These are phyloP conservation scores for Apiotrichum gracile DNA, from an alignment of 1,284 basidiomycete species.

Conservation along the genomic window DNA sequence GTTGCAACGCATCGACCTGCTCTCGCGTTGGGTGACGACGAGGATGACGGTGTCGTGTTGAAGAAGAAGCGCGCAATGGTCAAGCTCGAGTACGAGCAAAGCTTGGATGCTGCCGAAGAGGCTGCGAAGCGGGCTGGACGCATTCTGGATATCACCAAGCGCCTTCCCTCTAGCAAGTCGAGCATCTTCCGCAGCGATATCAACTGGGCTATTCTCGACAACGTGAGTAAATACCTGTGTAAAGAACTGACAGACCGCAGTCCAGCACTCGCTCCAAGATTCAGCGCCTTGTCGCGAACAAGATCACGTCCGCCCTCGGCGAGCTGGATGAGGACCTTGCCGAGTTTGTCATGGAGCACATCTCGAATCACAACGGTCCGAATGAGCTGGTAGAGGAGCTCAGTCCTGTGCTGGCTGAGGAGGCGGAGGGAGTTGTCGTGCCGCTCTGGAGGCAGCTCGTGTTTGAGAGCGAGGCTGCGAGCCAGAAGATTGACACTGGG, in stretches of 20 bases:
- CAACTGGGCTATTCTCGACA: conserved; percentile 75
- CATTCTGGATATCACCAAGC: conserved; percentile 66
- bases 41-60: conserved; percentile 64
- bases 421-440: conserved; percentile 67
- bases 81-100: conserved; percentile 69
- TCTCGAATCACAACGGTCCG: conserved; percentile 75
- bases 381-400: conserved; percentile 75
- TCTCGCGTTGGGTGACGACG: conserved; percentile 63
- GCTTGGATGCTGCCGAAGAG: conserved; percentile 23
- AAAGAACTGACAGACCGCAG: neutral
- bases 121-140: conserved; percentile 66
- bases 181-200: conserved; percentile 70
- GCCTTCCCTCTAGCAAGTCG: conserved; percentile 63
- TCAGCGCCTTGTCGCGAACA: conserved; percentile 66
- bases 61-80: conserved; percentile 74
- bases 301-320: conserved; percentile 76
- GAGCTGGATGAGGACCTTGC: conserved; percentile 69
- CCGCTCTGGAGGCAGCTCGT: conserved; percentile 80
- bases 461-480: conserved; percentile 54
- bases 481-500: conserved; percentile 5
- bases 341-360: conserved; percentile 80
- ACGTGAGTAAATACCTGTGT: conserved; percentile 54
- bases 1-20: conserved; percentile 36
- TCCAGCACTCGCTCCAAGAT: conserved; percentile 67
- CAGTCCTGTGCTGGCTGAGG: conserved; percentile 82